Conservation (phyloP, 2,329 filamentous ascomycete genomes). For the Colletotrichum chrysophilum region DNA sequence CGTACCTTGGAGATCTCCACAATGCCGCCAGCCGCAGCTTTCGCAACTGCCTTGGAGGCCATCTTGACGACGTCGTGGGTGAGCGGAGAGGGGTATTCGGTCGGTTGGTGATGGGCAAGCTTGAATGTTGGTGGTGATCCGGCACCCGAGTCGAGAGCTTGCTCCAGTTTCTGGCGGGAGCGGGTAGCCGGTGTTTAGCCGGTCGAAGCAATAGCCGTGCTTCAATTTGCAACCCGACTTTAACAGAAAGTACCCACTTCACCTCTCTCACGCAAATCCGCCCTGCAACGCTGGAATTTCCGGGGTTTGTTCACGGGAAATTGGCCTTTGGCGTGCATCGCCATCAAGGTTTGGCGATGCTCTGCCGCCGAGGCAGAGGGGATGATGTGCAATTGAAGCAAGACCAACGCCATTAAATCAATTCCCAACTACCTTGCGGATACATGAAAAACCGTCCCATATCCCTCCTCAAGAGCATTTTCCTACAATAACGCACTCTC, state of each 20-base stretch:
- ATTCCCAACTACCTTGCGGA: slow-evolving; percentile 9
- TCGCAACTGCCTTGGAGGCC: slow-evolving; percentile 66
- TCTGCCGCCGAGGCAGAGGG: neutral
- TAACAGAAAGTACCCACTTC: slow-evolving; percentile 7
- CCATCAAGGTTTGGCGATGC: neutral
- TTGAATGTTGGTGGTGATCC: slow-evolving; percentile 15
- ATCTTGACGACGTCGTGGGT: slow-evolving; percentile 46
- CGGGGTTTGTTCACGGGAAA: neutral
- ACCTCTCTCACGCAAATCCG: neutral
- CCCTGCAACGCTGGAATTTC: neutral
- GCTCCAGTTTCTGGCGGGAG: slow-evolving; percentile 17
- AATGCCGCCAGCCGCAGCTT: slow-evolving; percentile 55
- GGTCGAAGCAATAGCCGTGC: slow-evolving; percentile 20
- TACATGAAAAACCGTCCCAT: neutral
- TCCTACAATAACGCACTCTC: neutral
- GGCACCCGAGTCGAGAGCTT: slow-evolving; percentile 7
- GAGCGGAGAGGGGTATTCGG: slow-evolving; percentile 14
- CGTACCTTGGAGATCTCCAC: slow-evolving; percentile 65
- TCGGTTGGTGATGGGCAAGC: slow-evolving; percentile 9
- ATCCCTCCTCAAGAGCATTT: neutral
- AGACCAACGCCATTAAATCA: slow-evolving; percentile 13
- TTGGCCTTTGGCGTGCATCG: neutral
- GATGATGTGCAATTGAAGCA: neutral
- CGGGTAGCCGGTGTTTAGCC: slow-evolving; percentile 13
- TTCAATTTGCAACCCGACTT: slow-evolving; percentile 17